Evolutionary conservation across 768 basidiomycete genomes (phyloP).

Genomic region (Xerocomus spinulosus): DNA sequence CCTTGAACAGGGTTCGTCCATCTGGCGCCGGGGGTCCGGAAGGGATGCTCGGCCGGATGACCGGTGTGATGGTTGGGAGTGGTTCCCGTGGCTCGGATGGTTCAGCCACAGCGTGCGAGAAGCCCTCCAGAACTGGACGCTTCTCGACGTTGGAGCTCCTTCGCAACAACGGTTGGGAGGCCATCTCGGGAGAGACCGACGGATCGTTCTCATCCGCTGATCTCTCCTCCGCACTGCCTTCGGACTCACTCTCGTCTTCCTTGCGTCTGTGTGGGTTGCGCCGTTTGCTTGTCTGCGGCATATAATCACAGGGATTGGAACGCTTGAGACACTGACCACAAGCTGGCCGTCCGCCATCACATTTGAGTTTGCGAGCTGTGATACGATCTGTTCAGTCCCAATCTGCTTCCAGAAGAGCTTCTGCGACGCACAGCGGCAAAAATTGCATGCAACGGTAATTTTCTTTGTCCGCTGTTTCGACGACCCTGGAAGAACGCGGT

Average conservation of each 20-base stretch:
- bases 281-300: constrained; percentile 66
- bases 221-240: constrained; percentile 59
- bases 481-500: constrained; percentile 39
- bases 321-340: constrained; percentile 81
- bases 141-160: constrained; percentile 36
- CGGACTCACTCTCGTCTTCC: constrained; percentile 54
- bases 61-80: constrained; percentile 35
- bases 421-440: constrained; percentile 72
- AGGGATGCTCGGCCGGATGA: constrained; percentile 25
- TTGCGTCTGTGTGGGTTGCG: constrained; percentile 61
- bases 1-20: constrained; percentile 47
- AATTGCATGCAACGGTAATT: constrained; percentile 87
- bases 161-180: constrained; percentile 33
- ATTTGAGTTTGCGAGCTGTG: constrained; percentile 81
- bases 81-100: constrained; percentile 45
- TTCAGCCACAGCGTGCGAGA: constrained; percentile 28
- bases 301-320: constrained; percentile 74
- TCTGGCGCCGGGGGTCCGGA: constrained; percentile 22
- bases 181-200: constrained; percentile 53
- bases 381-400: constrained; percentile 19
- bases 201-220: constrained; percentile 48
- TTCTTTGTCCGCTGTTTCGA: constrained; percentile 74
- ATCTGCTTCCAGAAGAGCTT: constrained; percentile 8
- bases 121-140: constrained; percentile 31
- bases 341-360: constrained; percentile 79